Evolutionary conservation across 805 yeast species (phyloP), one percentile per base, ranked within the genome.

Genomic region (Starmerella stigmatis): DNA sequence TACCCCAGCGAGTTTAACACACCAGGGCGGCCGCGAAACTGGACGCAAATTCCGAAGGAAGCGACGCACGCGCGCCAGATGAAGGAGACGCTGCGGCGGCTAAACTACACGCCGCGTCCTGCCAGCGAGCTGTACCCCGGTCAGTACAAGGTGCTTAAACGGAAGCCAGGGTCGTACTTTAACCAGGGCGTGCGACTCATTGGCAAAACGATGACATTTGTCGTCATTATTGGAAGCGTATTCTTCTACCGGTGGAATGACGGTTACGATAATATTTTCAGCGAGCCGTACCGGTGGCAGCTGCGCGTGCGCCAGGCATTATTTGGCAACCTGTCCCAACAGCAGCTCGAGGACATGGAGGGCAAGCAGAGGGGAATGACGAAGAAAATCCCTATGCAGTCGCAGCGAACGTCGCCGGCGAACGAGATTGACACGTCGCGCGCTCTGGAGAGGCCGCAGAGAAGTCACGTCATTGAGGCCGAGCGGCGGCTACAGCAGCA

Each of bases 161-260:
- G 78, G 40, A 70, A 78, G 5, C 72, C 75, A 49, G 70, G 75
- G 45, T 68, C 75, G 48, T 60, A 73, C 25, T 76, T 81, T 54
- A 72, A 74, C 50, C 65, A 67, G 16, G 94, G 92, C 5, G 74
- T 81, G 6, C 67, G 73, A 45, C 62, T 74, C 60, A 71, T 79
- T 20, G 78, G 80, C 0, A 69, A 71, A 31, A 57, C 73, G 8
- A 54, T 76, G 26, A 72, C 75, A 7, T 65, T 68, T 26, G 69
- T 73, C 0, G 61, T 80, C 7, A 62, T 74, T 21, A 59, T 74
- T 1, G 80, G 78, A 55, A 76, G 78, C 19, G 72, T 81, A 2
- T 85, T 85, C 60, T 78, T 83, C 64, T 74, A 79, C 60, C 67
- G 86, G 43, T 84, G 94, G 94, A 83, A 85, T 57, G 92, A 84